These are phyloP conservation scores for Castanea sativa DNA, from an alignment of 306 rosid species.

Conservation along the genomic window DNA sequence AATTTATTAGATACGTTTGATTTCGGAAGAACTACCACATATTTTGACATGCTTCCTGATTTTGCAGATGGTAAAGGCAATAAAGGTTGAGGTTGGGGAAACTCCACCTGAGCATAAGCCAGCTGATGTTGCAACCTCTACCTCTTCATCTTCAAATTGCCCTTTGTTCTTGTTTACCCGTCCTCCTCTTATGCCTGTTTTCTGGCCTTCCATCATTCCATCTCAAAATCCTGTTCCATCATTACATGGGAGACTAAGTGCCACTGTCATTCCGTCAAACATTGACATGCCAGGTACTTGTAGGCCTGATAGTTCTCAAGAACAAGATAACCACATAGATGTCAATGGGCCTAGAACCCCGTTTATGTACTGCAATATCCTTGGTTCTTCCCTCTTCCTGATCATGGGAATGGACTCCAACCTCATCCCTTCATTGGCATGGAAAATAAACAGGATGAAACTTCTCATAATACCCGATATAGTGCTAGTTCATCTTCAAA, in stretches of 20 bases:
- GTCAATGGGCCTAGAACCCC: conserved; percentile 47
- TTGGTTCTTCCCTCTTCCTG: conserved; percentile 68
- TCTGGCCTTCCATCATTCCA: conserved; percentile 69
- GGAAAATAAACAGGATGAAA: conserved; percentile 38
- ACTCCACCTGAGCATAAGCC: conserved; percentile 34
- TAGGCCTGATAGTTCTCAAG: conserved; percentile 35
- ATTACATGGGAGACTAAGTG: conserved; percentile 42
- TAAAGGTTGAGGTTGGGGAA: conserved; percentile 46
- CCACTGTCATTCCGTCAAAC: conserved; percentile 42
- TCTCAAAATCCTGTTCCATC: conserved; percentile 49
- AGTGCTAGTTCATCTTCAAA: conserved; percentile 45
- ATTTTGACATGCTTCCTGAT: conserved; percentile 17
- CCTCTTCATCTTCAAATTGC: conserved; percentile 41
- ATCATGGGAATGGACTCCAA: conserved; percentile 43
- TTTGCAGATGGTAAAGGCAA: conserved; percentile 60
- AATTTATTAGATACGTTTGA: conserved; percentile 9
- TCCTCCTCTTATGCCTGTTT: conserved; percentile 52
- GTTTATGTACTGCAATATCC: conserved; percentile 64
- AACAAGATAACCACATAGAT: conserved; percentile 37
- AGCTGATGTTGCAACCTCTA: conserved; percentile 36
- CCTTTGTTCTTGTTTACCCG: conserved; percentile 59
- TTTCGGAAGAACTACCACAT: not conserved
- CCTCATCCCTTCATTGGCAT: conserved; percentile 40
- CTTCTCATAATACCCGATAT: conserved; percentile 34
- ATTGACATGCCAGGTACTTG: conserved; percentile 44